phyloP scores from a whole-genome alignment of 345 rosid genomes.

The Zanthoxylum bungeanum region DNA sequence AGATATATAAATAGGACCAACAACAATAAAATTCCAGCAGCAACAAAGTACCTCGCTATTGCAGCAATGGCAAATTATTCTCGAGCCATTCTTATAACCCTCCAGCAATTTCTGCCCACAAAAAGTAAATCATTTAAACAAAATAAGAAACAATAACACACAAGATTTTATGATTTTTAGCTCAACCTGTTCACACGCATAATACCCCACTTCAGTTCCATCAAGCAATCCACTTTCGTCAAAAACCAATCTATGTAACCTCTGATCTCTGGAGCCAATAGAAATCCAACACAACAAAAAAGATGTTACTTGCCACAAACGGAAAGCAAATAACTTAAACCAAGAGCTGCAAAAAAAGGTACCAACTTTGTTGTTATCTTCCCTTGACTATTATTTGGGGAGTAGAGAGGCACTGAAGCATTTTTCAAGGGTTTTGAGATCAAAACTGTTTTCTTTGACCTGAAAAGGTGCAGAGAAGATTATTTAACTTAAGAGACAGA shows the following conservation, averaged over 20 bases:
- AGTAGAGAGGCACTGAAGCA: slow-evolving; percentile 28
- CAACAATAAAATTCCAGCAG: slow-evolving; percentile 16
- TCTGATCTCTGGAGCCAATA: slow-evolving; percentile 58
- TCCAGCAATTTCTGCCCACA: slow-evolving; percentile 78
- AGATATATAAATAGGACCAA: slow-evolving; percentile 11
- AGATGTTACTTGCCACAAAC: slow-evolving; percentile 11
- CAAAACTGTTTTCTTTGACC: slow-evolving; percentile 21
- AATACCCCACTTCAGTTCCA: slow-evolving; percentile 96
- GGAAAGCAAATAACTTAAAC: slow-evolving; percentile 10
- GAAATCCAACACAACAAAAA: slow-evolving; percentile 10
- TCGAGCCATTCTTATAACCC: slow-evolving; percentile 83
- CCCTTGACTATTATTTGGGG: slow-evolving; percentile 42
- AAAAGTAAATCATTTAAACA: slow-evolving; percentile 31
- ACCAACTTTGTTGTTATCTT: slow-evolving; percentile 50
- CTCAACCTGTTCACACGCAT: slow-evolving; percentile 85
- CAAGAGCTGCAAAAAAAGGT: slow-evolving; percentile 16
- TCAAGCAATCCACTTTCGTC: slow-evolving; percentile 87
- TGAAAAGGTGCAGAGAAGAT: slow-evolving; percentile 16
- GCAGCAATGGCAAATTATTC: slow-evolving; percentile 91
- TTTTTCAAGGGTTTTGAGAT: slow-evolving; percentile 29
- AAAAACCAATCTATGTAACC: slow-evolving; percentile 82
- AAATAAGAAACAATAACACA: slow-evolving; percentile 19
- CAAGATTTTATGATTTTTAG: slow-evolving; percentile 22
- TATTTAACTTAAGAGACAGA: background rate
- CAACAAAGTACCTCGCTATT: slow-evolving; percentile 65